A percentile compares a stretch with the other conserved stretches of the same genome.
Evolutionary conservation across 2,329 filamentous ascomycete genomes (phyloP).

Genomic region (Fusarium torreyae): DNA sequence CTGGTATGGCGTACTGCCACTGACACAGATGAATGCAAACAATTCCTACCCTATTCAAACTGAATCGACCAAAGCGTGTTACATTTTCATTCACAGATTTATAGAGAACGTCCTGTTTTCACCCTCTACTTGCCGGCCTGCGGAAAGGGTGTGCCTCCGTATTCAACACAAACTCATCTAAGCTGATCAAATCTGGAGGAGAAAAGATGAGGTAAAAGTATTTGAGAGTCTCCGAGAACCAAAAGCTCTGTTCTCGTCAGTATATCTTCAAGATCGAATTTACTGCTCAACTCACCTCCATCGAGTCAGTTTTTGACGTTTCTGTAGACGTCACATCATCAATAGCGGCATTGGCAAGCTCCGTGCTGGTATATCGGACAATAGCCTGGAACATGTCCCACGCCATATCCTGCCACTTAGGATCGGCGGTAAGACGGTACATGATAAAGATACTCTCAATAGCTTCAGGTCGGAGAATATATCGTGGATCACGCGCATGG

Average conservation of each 20-base stretch:
- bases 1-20: too few species aligned
- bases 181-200: constrained; percentile 71
- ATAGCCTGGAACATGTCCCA: constrained; percentile 68
- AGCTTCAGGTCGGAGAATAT: constrained; percentile 67
- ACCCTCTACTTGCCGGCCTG: constrained; percentile 26
- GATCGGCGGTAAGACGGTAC: constrained; percentile 65
- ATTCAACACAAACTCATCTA: constrained; percentile 77
- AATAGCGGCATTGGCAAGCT: constrained; percentile 64
- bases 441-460: constrained; percentile 64
- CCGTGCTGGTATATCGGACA: constrained; percentile 61
- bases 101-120: too few species aligned
- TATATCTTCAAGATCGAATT: neutral
- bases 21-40: too few species aligned
- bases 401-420: constrained; percentile 64
- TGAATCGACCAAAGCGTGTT: too few species aligned
- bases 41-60: too few species aligned
- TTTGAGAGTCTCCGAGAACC: constrained; percentile 80
- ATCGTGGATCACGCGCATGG: constrained; percentile 65
- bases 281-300: constrained; percentile 65
- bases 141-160: constrained; percentile 65
- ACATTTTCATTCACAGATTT: too few species aligned
- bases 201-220: constrained; percentile 82
- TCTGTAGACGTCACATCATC: constrained; percentile 57
- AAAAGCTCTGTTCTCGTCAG: constrained; percentile 71
- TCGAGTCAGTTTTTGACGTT: constrained; percentile 66